Evolutionary conservation across 2,329 filamentous ascomycete species (phyloP).

Genomic region (Venturia aucupariae): DNA sequence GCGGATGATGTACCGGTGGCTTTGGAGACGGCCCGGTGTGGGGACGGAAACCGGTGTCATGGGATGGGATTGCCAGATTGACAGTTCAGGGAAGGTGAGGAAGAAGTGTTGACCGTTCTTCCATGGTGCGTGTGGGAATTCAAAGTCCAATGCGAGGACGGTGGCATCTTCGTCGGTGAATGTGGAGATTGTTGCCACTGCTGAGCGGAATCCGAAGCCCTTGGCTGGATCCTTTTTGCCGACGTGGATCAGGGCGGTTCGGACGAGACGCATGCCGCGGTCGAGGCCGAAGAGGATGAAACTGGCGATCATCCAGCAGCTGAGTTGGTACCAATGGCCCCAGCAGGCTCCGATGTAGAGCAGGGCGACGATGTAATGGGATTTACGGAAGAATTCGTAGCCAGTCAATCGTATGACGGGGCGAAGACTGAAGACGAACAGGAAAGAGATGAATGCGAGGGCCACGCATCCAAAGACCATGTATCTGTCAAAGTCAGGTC

Average conservation of each 20-base stretch:
- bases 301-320: slow-evolving; percentile 59
- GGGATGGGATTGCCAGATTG: slow-evolving; percentile 64
- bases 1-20: slow-evolving; percentile 28
- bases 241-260: slow-evolving; percentile 53
- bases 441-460: slow-evolving; percentile 51
- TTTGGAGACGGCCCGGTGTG: slow-evolving; percentile 38
- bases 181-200: slow-evolving; percentile 40
- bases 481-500: slow-evolving; percentile 35
- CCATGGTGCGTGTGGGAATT: slow-evolving; percentile 53
- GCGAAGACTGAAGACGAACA: slow-evolving; percentile 51
- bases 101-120: slow-evolving; percentile 62
- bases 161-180: slow-evolving; percentile 48
- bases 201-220: slow-evolving; percentile 46
- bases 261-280: slow-evolving; percentile 47
- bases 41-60: slow-evolving; percentile 54
- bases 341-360: slow-evolving; percentile 68
- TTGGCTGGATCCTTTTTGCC: slow-evolving; percentile 37
- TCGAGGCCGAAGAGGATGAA: slow-evolving; percentile 58
- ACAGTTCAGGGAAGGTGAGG: slow-evolving; percentile 56
- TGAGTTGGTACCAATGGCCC: slow-evolving; percentile 61
- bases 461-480: slow-evolving; percentile 67
- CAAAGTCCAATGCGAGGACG: slow-evolving; percentile 57
- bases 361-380: slow-evolving; percentile 63
- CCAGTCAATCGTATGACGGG: slow-evolving; percentile 57
- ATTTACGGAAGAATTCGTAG: slow-evolving; percentile 69